Evolutionary conservation across 352 stramenopile species (phyloP), one percentile per base, ranked within the genome.

Genomic region (Plasmopara halstedii): DNA sequence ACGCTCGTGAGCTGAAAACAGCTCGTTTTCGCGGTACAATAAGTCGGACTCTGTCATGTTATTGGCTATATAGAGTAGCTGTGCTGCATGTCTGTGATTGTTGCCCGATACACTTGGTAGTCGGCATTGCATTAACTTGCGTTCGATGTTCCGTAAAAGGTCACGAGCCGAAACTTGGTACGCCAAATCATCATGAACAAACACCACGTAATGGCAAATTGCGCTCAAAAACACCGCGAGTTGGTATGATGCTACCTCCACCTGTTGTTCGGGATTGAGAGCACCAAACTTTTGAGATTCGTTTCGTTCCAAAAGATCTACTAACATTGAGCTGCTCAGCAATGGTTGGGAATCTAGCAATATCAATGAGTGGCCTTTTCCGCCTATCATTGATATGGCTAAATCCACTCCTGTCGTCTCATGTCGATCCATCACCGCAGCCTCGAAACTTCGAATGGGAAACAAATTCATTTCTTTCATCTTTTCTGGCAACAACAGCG

Each of bases 131-230:
- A 67, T 41, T 29, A 88, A 55, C n/a, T 77, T 80, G 0, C 65
- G 56, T 29, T 79, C 53, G 14, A 79, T 59, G 15, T 66, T 67
- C 3, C 74, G 59, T 21, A 91, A 35, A 15, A 91, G 65, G 2
- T 59, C 52, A 39, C 64, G 38, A 14, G 85, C 46, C 7, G 65
- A 51, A 7, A 58, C 34, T 9, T 69, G 55, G 23, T 54, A 63
- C 4, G 68, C 67, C 31, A 80, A 42, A 0, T 45, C 50, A 19
- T 81, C 70, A 43, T 85, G 73, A 9, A 79, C 73, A 17, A 88
- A 50, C 26, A 91, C 42, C 11, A 91, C 69, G 32, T 88, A 85
- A 57, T 91, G 80, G 47, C 80, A 91, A 14, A 88, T 70, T 0
- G 80, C 77, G 20, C 74, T 63, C 34, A 91, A 42, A 40, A 88